Evolutionary conservation across 116 monocot species (phyloP), one percentile per base, ranked within the genome.

Genomic region (Dioscorea cayenensis): DNA sequence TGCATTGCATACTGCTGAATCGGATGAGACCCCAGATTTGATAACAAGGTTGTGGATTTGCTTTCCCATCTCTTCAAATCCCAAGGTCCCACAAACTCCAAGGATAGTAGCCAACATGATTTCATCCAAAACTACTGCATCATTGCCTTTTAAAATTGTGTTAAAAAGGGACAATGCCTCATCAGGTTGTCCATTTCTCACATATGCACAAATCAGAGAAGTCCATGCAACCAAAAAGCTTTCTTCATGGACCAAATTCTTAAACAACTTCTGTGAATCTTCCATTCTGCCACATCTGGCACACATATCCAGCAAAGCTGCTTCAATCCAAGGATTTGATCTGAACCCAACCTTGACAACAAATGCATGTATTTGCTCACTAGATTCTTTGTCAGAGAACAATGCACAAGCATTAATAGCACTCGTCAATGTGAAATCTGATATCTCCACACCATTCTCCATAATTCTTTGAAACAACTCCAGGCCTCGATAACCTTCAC

Each of bases 301-400:
- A 68, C 73, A 99, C 94, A 94, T 94, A 43, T 94, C 86, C 36
- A 99, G 59, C 72, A 99, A 79, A 38, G 94, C 78, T 28, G 94
- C 77, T 65, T 89, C 79, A 18, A 99, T 64, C 88, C 81, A 76
- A 72, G 79, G 21, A 75, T 78, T 78, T 3, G 72, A 78, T 70
- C 63, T 72, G 49, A 77, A 80, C 14, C 94, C 94, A 60, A 78
- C 67, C 74, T 99, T 99, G 7, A 79, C 55, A 67, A 85, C 72
- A 68, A 99, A 89, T 18, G 76, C 86, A 66, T 99, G 99, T 73
- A 99, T 74, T 78, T 91, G 94, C 83, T 81, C 73, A 52, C 89
- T 85, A 25, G 19, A 78, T 69, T 77, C 75, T 63, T 14, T 63
- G 49, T 92, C 84, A 12, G 70, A 55, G 1, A 50, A 35, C 69